Evolutionary conservation across 345 rosid species (phyloP).

Genomic region (Cochlearia excelsa): DNA sequence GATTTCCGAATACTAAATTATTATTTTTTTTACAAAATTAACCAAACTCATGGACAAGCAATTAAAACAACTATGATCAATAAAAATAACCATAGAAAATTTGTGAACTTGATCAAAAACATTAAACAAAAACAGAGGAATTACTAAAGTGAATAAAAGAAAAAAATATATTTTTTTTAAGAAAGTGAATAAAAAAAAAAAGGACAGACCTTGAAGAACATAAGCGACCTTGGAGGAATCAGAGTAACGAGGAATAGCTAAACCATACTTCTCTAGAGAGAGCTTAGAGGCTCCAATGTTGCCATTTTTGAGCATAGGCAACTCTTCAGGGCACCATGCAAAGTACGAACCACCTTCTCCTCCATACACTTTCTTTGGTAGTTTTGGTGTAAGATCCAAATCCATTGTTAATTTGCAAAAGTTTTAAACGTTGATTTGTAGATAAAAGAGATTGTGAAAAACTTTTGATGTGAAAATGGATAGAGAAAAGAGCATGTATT

Average conservation of each 20-base stretch:
- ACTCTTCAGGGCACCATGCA: constrained; percentile 75
- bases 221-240: constrained; percentile 89
- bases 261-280: constrained; percentile 71
- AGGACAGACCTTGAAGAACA: constrained; percentile 72
- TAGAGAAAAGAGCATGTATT: no score
- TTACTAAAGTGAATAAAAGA: neutral
- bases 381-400: constrained; percentile 70
- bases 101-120: neutral
- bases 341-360: constrained; percentile 75
- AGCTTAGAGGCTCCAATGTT: constrained; percentile 93
- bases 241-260: constrained; percentile 83
- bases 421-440: neutral
- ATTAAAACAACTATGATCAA: neutral
- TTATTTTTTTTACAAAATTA: neutral
- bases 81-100: neutral
- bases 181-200: neutral
- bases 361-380: constrained; percentile 64
- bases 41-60: neutral
- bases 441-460: neutral
- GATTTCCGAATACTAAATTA: no score
- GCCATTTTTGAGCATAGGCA: constrained; percentile 67
- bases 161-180: neutral
- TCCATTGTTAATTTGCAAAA: constrained; percentile 43
- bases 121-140: neutral
- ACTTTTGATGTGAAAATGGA: constrained; percentile 1